A percentile compares a stretch with the other conserved stretches of the same genome.
Evolutionary conservation across 2,329 filamentous ascomycete genomes (phyloP).

Genomic region (Cercospora janseana): DNA sequence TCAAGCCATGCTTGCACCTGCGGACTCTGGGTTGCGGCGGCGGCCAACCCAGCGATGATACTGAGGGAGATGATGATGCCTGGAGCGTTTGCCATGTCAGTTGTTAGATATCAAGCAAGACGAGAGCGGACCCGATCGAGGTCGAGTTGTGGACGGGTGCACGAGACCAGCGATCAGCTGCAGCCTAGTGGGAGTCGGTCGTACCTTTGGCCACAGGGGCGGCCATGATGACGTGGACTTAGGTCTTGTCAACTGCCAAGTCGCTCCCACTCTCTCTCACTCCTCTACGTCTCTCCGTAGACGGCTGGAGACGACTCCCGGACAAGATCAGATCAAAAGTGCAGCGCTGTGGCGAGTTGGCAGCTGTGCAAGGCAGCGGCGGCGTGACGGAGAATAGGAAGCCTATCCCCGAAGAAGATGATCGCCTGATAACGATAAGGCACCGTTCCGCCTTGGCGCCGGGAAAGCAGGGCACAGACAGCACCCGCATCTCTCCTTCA

Average conservation of each 20-base stretch:
- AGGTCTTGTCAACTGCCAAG: too few species aligned
- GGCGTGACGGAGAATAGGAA: too few species aligned
- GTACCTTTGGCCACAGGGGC: conserved; percentile 20
- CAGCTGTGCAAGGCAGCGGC: too few species aligned
- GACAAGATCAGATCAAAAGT: too few species aligned
- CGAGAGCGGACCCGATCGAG: not conserved
- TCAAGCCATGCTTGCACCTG: conserved; percentile 63
- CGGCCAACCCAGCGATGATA: conserved; percentile 60
- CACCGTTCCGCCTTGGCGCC: too few species aligned
- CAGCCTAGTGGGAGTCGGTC: conserved; percentile 8
- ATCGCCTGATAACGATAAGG: too few species aligned
- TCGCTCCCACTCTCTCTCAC: not conserved
- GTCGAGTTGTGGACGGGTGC: conserved; percentile 1
- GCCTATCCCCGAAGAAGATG: too few species aligned
- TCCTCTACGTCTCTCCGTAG: not conserved
- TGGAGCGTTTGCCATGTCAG: conserved; percentile 36
- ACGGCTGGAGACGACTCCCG: not conserved
- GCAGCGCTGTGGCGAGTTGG: too few species aligned
- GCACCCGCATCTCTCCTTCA: too few species aligned
- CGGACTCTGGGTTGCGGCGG: conserved; percentile 63
- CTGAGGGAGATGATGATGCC: conserved; percentile 63
- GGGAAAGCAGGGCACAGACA: too few species aligned
- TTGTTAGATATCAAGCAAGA: not conserved
- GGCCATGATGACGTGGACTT: too few species aligned
- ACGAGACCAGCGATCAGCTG: conserved; percentile 17